Evolutionary conservation across 257 asterid species (phyloP), one percentile per base, ranked within the genome.

Genomic region (Solanum arcanum): DNA sequence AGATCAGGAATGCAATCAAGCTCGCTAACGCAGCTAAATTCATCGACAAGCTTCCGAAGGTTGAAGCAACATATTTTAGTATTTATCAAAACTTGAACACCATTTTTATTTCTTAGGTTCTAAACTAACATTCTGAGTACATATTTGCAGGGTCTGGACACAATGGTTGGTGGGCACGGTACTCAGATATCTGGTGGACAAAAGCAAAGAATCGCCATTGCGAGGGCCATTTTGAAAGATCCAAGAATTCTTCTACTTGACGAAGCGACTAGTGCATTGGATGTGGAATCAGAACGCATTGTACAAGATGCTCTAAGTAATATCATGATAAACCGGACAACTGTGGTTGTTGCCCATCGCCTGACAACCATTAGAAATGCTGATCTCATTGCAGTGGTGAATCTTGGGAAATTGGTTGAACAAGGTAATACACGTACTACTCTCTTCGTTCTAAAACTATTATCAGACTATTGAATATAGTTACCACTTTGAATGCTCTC

Each of bases 231-330:
- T 82, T 80, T 94, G 85, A 94, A 92, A 89, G 90, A 92, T 62
- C 96, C 98, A 6, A 87, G 86, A 87, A 93, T 94, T 80, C 92
- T 94, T 83, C 95, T 94, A 47, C 91, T 94, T 20, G 98, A 94
- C 69, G 95, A 94, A 89, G 98, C 95, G 18, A 94, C 95, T 23
- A 94, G 98, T 87, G 93, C 94, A 52, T 85, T 94, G 75, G 98
- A 94, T 87, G 86, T 91, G 44, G 92, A 89, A 46, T 92, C 94
- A 7, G 98, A 94, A 66, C 89, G 86, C 35, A 87, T 49, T 27
- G 91, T 94, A 16, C 96, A 94, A 66, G 89, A 88, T 5, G 95
- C 98, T 49, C 89, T 94, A 39, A 94, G 93, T 46, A 90, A 90
- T 72, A 91, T 94, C 33, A 92, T 93, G 95, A 85, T 91, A 29